Evolutionary conservation across 2,329 filamentous ascomycete species (phyloP), one percentile per base, ranked within the genome.

Genomic region (Trichoderma sp.): DNA sequence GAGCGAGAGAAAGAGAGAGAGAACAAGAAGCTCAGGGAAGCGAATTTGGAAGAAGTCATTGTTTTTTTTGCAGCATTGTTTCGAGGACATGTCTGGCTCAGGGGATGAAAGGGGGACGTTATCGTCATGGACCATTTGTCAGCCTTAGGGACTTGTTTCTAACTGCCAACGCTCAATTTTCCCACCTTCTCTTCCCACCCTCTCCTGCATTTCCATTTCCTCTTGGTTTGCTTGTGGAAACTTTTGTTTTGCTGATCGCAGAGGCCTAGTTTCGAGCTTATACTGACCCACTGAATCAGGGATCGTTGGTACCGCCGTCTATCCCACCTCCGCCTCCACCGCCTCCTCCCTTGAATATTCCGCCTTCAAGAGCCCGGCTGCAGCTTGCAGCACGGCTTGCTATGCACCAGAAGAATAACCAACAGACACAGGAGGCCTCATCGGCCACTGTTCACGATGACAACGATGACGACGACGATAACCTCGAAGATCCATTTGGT

Each of bases 341-440:
- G n/a, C 91, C 89, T 26, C 90, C 92, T 37, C 93, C 94, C 14
- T 84, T 97, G 75, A 96, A 95, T 77, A 89, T 95, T 43, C 90
- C 92, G 0, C 94, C 95, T 2, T 96, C 93, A 8, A 89, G 95
- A 64, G 95, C 95, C 8, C 89, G 95, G 61, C 86, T 93, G 67
- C 93, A 97, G 79, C 87, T 98, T n/a, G 94, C 94, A n/a, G 92
- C 92, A 14, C 89, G 94, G 14, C 85, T 98, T 75, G 88, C 92
- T 2, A 87, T 91, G 80, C 91, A 93, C 72, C 88, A 89, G 73
- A 90, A 92, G 78, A 87, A 88, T 72, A 83, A 80, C 56, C 81
- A 82, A 26, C 80, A 84, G 6, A 79, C 83, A 28, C 81, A 82
- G 21, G 81, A 82, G 24, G 81, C 85, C 6, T 82, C 84, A 13